A percentile compares a stretch with the other conserved stretches of the same genome.
phyloP scores from a whole-genome alignment of 1,139 yeast species.

The Diutina sp. region DNA sequence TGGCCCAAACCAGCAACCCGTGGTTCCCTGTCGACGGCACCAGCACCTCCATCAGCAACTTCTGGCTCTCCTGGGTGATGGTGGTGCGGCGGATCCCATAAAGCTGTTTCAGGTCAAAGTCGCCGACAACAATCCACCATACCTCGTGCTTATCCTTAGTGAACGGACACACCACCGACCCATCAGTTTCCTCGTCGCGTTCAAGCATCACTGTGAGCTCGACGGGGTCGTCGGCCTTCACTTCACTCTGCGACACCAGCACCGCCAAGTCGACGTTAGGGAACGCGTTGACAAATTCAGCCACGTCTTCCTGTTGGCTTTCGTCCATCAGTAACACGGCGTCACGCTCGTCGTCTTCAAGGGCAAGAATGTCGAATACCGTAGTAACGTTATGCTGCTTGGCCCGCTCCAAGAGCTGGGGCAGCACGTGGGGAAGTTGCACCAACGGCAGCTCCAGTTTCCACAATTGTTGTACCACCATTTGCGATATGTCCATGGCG shows the following conservation, averaged over 20 bases:
- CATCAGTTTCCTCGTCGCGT: conserved; percentile 71
- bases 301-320: conserved; percentile 45
- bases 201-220: conserved; percentile 40
- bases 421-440: conserved; percentile 63
- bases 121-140: conserved; percentile 88
- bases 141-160: conserved; percentile 55
- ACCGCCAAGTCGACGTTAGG: conserved; percentile 66
- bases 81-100: conserved; percentile 64
- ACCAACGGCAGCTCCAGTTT: conserved; percentile 65
- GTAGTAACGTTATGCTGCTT: conserved; percentile 43
- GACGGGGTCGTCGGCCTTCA: conserved; percentile 13
- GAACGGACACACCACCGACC: conserved; percentile 44
- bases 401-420: conserved; percentile 47
- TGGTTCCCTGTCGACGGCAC: conserved; percentile 52
- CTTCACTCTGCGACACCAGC: conserved; percentile 18
- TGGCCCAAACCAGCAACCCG: conserved; percentile 62
- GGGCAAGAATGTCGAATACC: conserved; percentile 73
- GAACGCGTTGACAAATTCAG: conserved; percentile 78
- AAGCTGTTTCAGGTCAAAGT: conserved; percentile 41
- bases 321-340: conserved; percentile 45
- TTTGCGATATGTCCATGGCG: conserved; percentile 83
- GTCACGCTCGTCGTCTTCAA: conserved; percentile 72
- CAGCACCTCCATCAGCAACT: conserved; percentile 40
- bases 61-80: conserved; percentile 39
- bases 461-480: conserved; percentile 85